Evolutionary conservation across 2,329 filamentous ascomycete genomes (phyloP), one percentile per base, ranked within the genome.

Genomic region (Cadophora sp.): DNA sequence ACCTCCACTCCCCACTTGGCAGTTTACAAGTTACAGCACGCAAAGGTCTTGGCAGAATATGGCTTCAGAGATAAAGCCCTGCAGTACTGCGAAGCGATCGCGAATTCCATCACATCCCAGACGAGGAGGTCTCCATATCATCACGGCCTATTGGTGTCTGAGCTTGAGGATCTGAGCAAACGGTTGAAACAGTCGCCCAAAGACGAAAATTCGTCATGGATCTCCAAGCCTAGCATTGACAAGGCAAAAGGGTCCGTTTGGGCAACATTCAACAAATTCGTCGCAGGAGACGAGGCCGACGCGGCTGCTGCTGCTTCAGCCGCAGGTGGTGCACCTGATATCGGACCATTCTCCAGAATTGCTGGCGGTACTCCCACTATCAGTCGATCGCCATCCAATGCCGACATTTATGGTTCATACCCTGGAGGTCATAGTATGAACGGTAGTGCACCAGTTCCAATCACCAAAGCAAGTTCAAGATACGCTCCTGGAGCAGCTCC

Each of bases 221-320:
- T 99, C 62, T 91, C 93, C 0, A 97, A 96, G 78, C 94, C 95
- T 7, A 97, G 89, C 78, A 96, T 98, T 87, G 94, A 96, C 79
- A 97, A 96, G 79, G 93, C 98, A 0, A 96, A 94, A 1, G 94
- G 91, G 68, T 93, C 91, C 41, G 88, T 98, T 77, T 94, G 93
- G 86, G 94, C 89, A 71, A 93, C 91, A 67, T 97, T 99, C 80
- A 98, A 94, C 80, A 97, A 94, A 75, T 99, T 99, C 76, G 94
- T 99, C 68, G 89, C 92, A 61, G 96, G 96, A 16, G 95, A 97
- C 67, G 95, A 98, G 64, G 87, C 87, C 62, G 91, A 93, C 61
- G 83, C 84, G 41, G 83, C 83, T 11, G 87, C 86, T 0, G 84
- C 84, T 63, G 87, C 83, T 9, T 83, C 87, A 14, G 82, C 82